Base-by-base conservation (phyloP, 768 basidiomycete genomes). In the Kwoniella sp. region DNA sequence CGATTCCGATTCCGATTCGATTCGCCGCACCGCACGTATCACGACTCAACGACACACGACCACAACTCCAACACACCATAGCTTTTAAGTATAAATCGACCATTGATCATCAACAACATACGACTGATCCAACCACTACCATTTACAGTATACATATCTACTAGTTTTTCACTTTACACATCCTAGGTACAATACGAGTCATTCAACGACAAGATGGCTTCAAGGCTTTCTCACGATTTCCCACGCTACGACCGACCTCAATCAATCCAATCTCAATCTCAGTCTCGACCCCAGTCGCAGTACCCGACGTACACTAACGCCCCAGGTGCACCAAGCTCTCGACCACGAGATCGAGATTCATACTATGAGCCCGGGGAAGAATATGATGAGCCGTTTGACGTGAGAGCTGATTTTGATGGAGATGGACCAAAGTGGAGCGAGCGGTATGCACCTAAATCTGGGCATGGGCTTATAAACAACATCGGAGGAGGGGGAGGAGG, bases 351-450 rank as follows among this genome's bases (percentile, higher is more conserved):
- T 37, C 40, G 56, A n/a, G 54, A 68, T 6, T 54, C 65, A 8
- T 72, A 70, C 52, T 69, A 76, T 29, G 72, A 73, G n/a, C 33
- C 52, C 2, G 57, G 57, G 0, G 70, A 77, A 46, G 70, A 72
- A 17, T 27, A 33, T 21, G 75, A 77, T 49, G 69, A 74, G 52
- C 47, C 58, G 4, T 77, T 77, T 48, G 73, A 77, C 49, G 72
- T 77, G 8, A 40, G 74, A 25, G 75, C 75, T 8, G 75, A 77
- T 54, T 77, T 77, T 47, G 73, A 77, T 59, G 69, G 74, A n/a
- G 60, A 63, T 37, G 74, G 68, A 47, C 76, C 71, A 24, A 70
- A 66, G 51, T 75, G 72, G 70, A 73, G 68, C 58, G 72, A 72
- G 36, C 60, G 58, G 56, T 70, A 74, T 59, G 69, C 73, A n/a